Percentiles rank a stretch among this genome's conserved stretches.
Conservation (phyloP, 1,139 yeast genomes). For the Geotrichum klebahnii region DNA sequence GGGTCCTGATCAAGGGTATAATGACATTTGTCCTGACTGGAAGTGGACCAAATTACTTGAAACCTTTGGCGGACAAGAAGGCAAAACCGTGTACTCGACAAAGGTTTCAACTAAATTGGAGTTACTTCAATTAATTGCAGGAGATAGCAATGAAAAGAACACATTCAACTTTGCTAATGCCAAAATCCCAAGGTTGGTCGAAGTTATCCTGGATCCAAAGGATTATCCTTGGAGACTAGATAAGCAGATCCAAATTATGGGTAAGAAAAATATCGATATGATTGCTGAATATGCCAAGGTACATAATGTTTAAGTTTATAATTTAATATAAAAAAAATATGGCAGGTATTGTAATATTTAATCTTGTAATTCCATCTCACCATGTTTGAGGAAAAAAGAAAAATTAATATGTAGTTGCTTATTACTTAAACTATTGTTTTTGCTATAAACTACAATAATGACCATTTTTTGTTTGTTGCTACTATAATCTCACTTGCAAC, state of each 20-base stretch:
- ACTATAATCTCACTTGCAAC: slow-evolving; percentile 11
- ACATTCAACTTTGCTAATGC: slow-evolving; percentile 32
- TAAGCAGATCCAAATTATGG: slow-evolving; percentile 32
- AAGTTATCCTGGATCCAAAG: slow-evolving; percentile 52
- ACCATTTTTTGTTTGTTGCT: background rate
- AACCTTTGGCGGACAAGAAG: slow-evolving; percentile 61
- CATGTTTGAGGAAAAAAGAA: no score
- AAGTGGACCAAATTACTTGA: slow-evolving; percentile 64
- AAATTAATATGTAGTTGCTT: background rate
- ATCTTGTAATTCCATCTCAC: no score
- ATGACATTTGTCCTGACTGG: slow-evolving; percentile 77
- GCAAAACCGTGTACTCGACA: slow-evolving; percentile 40
- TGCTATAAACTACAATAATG: background rate
- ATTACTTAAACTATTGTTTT: background rate
- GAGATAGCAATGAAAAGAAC: slow-evolving; percentile 39
- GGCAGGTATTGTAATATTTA: background rate
- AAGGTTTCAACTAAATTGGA: slow-evolving; percentile 39
- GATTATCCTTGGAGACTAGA: slow-evolving; percentile 60
- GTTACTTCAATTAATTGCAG: slow-evolving; percentile 38
- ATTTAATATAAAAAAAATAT: slow-evolving; percentile 1
- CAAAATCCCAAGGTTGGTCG: slow-evolving; percentile 47
- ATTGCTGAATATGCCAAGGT: slow-evolving; percentile 29
- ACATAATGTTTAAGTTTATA: slow-evolving; percentile 11
- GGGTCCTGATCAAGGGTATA: slow-evolving; percentile 72
- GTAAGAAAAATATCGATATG: slow-evolving; percentile 27